Base-by-base conservation (phyloP, 75 land plant species). In the Cupressus sempervirens region DNA sequence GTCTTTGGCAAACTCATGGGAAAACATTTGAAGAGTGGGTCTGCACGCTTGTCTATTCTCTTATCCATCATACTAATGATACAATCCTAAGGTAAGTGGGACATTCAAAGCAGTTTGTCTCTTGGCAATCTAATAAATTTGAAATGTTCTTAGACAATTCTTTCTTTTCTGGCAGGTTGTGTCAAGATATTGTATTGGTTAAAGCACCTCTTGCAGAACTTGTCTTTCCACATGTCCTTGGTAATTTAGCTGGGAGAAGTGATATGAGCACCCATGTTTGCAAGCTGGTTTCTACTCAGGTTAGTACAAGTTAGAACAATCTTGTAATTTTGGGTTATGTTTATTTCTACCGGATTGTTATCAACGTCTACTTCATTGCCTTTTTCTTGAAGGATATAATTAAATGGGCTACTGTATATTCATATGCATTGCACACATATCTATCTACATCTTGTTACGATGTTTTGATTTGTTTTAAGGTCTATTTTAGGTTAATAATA, bases 201-300 rank as follows among this genome's bases (percentile, higher is more conserved):
- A 97, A 96, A 89, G 87, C 92, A 52, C 90, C 92, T 77, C 87
- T 94, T 70, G 96, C 98, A 4, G 99, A 97, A 88, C 90, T 96
- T 82, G 85, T 97, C 48, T 90, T 97, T 45, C 90, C 95, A 38
- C 87, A 82, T 90, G 89, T 94, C 46, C 83, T 97, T 52, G 91
- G 90, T 14, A 91, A 90, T 88, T 84, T 97, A 58, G 93, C 97
- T 35, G 85, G 89, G 76, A 86, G 87, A 53, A 85, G 75, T 80
- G 88, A 88, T 86, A 29, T 83, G 11, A 84, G 52, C 83, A 62
- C 74, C 45, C 85, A 92, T 76, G 73, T 97, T 20, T 91, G 92
- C 58, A 73, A 86, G 74, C n/a, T 90, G 68, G 87, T 97, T 46
- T 94, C 99, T n/a, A 83, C 36, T 18, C 94, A 92, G 97, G 99